These are phyloP conservation scores for Zymoseptoria ardabiliae DNA, from an alignment of 2,329 filamentous ascomycete genomes.

Conservation along the genomic window DNA sequence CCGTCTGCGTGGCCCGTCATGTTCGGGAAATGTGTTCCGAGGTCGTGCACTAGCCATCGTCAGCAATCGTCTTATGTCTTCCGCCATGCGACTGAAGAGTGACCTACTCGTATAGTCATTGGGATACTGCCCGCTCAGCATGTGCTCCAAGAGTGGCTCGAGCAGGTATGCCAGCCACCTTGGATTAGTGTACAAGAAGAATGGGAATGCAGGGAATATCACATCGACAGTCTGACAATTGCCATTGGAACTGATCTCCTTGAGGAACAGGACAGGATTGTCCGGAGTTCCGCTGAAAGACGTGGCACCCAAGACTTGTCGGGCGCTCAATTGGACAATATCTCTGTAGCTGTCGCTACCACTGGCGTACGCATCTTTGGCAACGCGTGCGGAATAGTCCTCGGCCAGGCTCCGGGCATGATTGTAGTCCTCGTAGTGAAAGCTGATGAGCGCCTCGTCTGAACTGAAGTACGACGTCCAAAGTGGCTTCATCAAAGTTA, in stretches of 20 bases:
- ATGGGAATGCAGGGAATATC: slow-evolving; percentile 78
- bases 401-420: slow-evolving; percentile 56
- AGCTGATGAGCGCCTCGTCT: slow-evolving; percentile 58
- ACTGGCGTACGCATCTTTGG: slow-evolving; percentile 63
- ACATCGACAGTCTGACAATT: slow-evolving; percentile 75
- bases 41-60: slow-evolving; percentile 53
- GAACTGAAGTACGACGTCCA: slow-evolving; percentile 69
- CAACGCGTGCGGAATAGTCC: slow-evolving; percentile 68
- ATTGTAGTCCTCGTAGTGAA: slow-evolving; percentile 73
- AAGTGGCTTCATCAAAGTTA: slow-evolving; percentile 67
- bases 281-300: slow-evolving; percentile 59
- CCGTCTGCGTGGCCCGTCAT: slow-evolving; percentile 67
- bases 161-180: slow-evolving; percentile 72
- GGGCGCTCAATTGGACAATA: slow-evolving; percentile 56
- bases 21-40: slow-evolving; percentile 66
- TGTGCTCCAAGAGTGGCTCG: slow-evolving; percentile 74
- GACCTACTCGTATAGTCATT: slow-evolving; percentile 59
- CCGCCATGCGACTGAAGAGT: background rate
- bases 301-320: slow-evolving; percentile 65
- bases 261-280: slow-evolving; percentile 72
- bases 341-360: slow-evolving; percentile 54
- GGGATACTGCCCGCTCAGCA: slow-evolving; percentile 74
- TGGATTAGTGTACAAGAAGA: slow-evolving; percentile 80
- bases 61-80: background rate
- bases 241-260: slow-evolving; percentile 72